Evolutionary conservation across 2,329 filamentous ascomycete genomes (phyloP).

Genomic region (Aspergillus sp.): DNA sequence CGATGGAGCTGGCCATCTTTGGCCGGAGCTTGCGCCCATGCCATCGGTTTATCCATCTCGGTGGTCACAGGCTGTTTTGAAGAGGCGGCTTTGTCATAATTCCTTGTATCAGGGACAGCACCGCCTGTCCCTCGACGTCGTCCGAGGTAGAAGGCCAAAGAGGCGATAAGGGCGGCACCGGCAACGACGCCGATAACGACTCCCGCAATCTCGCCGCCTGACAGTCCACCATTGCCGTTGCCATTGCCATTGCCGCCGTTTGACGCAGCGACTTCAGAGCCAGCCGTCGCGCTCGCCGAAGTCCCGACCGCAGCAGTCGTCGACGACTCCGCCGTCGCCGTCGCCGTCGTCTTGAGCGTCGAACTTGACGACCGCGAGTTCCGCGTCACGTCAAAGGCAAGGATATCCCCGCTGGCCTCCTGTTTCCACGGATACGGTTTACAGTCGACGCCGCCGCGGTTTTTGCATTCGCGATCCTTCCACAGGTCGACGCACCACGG

Average conservation of each 20-base stretch:
- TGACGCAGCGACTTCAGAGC: constrained; percentile 1
- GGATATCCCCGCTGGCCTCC: constrained; percentile 3
- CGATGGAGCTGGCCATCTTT: neutral
- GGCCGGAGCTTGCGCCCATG: neutral
- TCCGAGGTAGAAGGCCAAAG: constrained; percentile 4
- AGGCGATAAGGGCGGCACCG: constrained; percentile 2
- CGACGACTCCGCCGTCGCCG: constrained; percentile 1
- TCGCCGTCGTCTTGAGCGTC: neutral
- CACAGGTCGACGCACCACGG: constrained; percentile 9
- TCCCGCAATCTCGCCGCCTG: constrained; percentile 4
- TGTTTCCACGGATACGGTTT: constrained; percentile 5
- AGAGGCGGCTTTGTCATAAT: neutral
- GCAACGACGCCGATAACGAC: constrained; percentile 4
- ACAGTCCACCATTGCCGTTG: too few relatives aligned
- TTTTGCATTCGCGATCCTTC: constrained; percentile 3
- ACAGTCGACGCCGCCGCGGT: constrained; percentile 5
- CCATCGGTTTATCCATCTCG: neutral
- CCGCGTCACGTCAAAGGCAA: constrained; percentile 6
- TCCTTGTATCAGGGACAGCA: too few relatives aligned
- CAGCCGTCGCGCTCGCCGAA: neutral
- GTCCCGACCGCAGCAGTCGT: too few relatives aligned
- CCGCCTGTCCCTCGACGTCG: too few relatives aligned
- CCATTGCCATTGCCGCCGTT: neutral
- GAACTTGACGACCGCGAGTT: neutral
- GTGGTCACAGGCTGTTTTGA: neutral